These are phyloP conservation scores for Mucor irregularis DNA, from an alignment of 371 early-diverging fungal genomes.

Conservation along the genomic window DNA sequence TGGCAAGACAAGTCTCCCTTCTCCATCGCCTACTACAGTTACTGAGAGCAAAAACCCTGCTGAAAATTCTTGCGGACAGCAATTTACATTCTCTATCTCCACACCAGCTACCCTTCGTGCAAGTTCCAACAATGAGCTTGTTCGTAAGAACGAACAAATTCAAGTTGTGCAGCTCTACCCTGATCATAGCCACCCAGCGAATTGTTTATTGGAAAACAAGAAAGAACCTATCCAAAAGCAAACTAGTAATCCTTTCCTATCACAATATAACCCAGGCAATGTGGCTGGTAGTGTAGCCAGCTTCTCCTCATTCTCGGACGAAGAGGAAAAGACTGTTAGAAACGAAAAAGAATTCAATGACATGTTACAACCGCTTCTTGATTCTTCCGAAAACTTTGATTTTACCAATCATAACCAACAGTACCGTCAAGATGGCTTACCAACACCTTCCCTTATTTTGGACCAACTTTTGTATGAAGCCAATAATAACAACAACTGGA, in stretches of 20 bases:
- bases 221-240: not conserved
- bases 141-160: slow-evolving; percentile 1
- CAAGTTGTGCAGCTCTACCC: slow-evolving; percentile 18
- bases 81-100: slow-evolving; percentile 22
- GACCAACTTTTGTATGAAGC: not conserved
- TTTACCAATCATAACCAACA: not conserved
- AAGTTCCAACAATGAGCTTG: not conserved
- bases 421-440: not conserved
- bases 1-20: not conserved
- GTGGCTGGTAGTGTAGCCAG: not conserved
- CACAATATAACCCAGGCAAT: not conserved
- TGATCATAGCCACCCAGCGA: slow-evolving; percentile 22
- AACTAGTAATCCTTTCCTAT: not conserved
- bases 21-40: not conserved
- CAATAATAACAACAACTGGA: too few relatives aligned
- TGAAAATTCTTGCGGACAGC: not conserved
- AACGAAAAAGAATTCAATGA: not conserved
- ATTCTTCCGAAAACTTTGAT: not conserved
- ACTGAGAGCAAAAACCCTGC: not conserved
- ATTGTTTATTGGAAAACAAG: not conserved
- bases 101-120: slow-evolving; percentile 21
- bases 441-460: not conserved
- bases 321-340: not conserved
- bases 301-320: not conserved
- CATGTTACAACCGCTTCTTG: not conserved